Base-by-base conservation (phyloP, 768 basidiomycete genomes). In the Kwoniella mangroviensis region DNA sequence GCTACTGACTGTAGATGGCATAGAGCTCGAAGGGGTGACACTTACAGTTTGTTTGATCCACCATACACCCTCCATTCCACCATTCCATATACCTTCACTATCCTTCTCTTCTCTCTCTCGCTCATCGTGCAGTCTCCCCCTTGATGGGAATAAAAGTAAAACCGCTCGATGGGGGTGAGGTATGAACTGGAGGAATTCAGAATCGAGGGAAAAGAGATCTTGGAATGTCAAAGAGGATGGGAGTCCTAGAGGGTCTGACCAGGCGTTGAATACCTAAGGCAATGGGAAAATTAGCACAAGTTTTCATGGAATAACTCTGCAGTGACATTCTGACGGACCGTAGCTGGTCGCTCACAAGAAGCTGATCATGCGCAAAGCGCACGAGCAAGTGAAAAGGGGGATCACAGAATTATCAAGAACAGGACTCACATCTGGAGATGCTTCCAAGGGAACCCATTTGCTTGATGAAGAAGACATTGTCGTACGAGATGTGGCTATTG, bases 41-140 rank as follows among this genome's bases (percentile, higher is more conserved):
- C 87, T 41, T 66, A 92, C 93, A 62, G 91, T 96, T 81, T 97
- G 94, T 82, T 93, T 93, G 84, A 96, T 92, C 87, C 89, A 97
- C 74, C 94, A 85, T 4, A 96, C 84, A 41, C 63, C 66, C 17
- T 88, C n/a, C n/a, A n/a, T n/a, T n/a, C n/a, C 86, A 74, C 92
- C 89, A 11, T 83, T 84, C 69, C 68, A 69, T 15, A 87, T 86
- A 74, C 92, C 89, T 65, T 86, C 84, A 0, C 84, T 88, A 28
- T 82, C 82, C 53, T 83, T 83, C 72, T 94, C 92, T 71, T 93
- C 91, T 55, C 85, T 84, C 52, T 85, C 85, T 53, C 89, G 85
- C 53, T 85, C 86, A 22, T 80, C 69, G n/a, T 88, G 87, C 12
- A 88, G 82, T 19, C 81, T 82, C 0, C 87, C 87, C 0, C 86